phyloP scores from a whole-genome alignment of 2,329 filamentous ascomycete genomes.

The Byssochlamys sp. region DNA sequence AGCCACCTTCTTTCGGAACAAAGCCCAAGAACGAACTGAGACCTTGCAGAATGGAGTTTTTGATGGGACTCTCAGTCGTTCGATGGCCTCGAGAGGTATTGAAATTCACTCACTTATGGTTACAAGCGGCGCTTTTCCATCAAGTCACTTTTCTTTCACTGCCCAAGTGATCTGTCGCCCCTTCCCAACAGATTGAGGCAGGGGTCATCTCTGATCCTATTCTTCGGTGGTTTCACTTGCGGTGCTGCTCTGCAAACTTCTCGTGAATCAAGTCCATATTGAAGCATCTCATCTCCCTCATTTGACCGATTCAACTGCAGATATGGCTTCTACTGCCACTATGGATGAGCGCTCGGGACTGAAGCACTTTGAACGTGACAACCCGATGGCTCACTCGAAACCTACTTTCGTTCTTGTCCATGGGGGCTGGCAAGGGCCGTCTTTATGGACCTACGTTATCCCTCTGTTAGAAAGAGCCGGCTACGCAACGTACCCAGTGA shows the following conservation, averaged over 20 bases:
- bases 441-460: conserved; percentile 4
- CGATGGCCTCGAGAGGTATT: neutral
- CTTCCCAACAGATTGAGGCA: neutral
- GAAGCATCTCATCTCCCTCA: neutral
- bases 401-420: conserved; percentile 7
- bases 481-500: conserved; percentile 4
- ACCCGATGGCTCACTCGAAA: conserved; percentile 9
- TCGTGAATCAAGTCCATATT: neutral
- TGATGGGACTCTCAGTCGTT: neutral
- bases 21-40: neutral
- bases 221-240: neutral
- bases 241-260: neutral
- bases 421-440: conserved; percentile 6
- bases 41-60: neutral
- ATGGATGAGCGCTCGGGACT: neutral
- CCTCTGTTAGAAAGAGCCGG: conserved; percentile 5
- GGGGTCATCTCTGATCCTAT: neutral
- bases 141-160: neutral
- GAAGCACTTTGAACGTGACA: neutral
- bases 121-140: neutral
- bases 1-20: neutral
- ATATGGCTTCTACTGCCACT: neutral
- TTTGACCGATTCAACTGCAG: neutral
- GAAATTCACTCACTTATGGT: neutral
- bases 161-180: neutral